Percentiles rank a stretch among this genome's conserved stretches.
Evolutionary conservation across 768 basidiomycete species (phyloP).

Genomic region (Exidia glandulosa): DNA sequence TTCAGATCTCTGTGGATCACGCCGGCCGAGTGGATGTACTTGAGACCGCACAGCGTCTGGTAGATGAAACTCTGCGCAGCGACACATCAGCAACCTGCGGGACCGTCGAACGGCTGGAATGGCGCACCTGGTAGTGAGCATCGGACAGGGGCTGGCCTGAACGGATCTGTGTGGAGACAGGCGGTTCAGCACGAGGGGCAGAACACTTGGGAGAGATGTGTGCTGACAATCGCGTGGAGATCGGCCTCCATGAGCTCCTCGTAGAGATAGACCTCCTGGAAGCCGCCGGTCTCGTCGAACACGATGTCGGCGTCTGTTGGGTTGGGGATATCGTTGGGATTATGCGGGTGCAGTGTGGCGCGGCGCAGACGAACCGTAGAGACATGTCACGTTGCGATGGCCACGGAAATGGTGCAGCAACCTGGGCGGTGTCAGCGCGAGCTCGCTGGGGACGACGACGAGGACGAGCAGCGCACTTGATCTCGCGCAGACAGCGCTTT

Average conservation of each 20-base stretch:
- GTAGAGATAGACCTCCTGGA: slow-evolving; percentile 93
- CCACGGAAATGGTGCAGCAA: slow-evolving; percentile 95
- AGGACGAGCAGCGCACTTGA: slow-evolving; percentile 55
- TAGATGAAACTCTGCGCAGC: slow-evolving; percentile 28
- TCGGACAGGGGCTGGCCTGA: slow-evolving; percentile 28
- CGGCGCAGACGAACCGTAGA: not conserved
- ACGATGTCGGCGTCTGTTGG: slow-evolving; percentile 99
- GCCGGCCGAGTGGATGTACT: slow-evolving; percentile 35
- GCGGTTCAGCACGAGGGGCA: not conserved
- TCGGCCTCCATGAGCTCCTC: slow-evolving; percentile 99
- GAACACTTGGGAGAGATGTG: slow-evolving; percentile 17
- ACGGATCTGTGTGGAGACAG: slow-evolving; percentile 8
- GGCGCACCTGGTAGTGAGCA: slow-evolving; percentile 22
- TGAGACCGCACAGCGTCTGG: slow-evolving; percentile 35
- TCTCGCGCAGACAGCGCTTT: slow-evolving; percentile 91
- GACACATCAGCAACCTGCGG: not conserved
- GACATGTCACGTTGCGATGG: slow-evolving; percentile 79
- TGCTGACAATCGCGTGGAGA: slow-evolving; percentile 88
- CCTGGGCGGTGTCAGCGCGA: slow-evolving; percentile 27
- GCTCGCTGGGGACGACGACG: not conserved
- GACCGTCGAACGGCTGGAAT: not conserved
- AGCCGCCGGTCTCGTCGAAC: slow-evolving; percentile 80
- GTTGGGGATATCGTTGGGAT: slow-evolving; percentile 33
- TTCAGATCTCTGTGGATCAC: slow-evolving; percentile 36
- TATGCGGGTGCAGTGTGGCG: not conserved